Evolutionary conservation across 148 eudicot species (phyloP).

Genomic region (Persicaria tinctoria): DNA sequence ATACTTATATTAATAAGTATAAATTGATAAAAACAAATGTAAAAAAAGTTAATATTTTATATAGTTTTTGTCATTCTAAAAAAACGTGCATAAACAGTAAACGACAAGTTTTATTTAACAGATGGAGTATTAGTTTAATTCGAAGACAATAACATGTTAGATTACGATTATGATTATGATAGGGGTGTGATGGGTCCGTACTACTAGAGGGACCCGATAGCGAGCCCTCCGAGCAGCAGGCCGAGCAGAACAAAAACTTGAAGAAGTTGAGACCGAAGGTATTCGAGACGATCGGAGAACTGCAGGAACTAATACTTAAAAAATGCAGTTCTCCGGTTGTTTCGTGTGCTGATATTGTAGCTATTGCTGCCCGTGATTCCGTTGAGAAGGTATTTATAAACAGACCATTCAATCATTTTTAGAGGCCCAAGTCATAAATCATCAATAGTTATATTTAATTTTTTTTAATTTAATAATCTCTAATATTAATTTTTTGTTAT

Average conservation of each 20-base stretch:
- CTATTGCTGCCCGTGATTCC: conserved; percentile 48
- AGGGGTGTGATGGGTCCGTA: conserved; percentile 56
- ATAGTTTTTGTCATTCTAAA: no score
- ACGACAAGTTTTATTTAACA: no score
- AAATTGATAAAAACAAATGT: no score
- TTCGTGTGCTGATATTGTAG: conserved; percentile 42
- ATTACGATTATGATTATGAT: not conserved
- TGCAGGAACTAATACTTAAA: conserved; percentile 26
- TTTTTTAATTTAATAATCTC: no score
- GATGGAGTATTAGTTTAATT: not conserved
- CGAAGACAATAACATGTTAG: not conserved
- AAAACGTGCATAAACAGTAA: no score
- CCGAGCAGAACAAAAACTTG: conserved; percentile 23
- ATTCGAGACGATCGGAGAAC: conserved; percentile 29
- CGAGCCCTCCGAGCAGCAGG: conserved; percentile 22
- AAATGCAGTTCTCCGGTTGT: conserved; percentile 29
- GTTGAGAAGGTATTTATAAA: conserved; percentile 24
- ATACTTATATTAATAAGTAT: no score
- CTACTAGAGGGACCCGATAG: conserved; percentile 39
- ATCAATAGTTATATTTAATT: no score
- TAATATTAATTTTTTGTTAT: no score
- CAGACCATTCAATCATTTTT: no score
- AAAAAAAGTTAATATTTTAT: no score
- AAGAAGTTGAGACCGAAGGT: conserved; percentile 23
- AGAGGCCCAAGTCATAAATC: no score